Percentiles rank a stretch among this genome's conserved stretches.
Evolutionary conservation across 2,329 filamentous ascomycete species (phyloP).

Genomic region (Colletotrichum noveboracense): DNA sequence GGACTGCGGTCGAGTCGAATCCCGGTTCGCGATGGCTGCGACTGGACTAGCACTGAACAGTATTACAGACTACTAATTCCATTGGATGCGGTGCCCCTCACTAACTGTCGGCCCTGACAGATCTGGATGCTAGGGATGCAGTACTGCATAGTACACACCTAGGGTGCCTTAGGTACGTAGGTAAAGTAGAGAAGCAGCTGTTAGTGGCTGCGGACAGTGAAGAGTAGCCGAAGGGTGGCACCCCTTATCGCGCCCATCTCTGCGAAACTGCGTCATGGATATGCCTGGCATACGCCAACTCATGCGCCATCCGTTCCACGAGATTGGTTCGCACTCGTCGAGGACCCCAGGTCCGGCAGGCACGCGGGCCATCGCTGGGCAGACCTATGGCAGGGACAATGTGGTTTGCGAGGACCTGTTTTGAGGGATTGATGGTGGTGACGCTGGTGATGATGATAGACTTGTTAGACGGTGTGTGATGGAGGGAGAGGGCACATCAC

Average conservation of each 20-base stretch:
- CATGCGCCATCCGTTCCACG: slow-evolving; percentile 8
- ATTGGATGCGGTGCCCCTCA: neutral
- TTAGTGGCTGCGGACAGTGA: neutral
- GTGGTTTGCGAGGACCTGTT: neutral
- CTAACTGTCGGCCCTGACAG: neutral
- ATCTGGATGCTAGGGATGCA: neutral
- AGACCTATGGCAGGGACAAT: neutral
- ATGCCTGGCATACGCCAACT: slow-evolving; percentile 10
- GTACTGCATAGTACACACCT: neutral
- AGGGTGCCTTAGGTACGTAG: neutral
- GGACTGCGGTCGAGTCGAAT: neutral
- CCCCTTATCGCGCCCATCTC: slow-evolving; percentile 13
- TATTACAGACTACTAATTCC: neutral
- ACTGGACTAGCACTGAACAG: neutral
- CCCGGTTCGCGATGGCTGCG: neutral
- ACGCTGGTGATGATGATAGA: neutral
- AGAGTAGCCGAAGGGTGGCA: neutral
- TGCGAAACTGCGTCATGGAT: slow-evolving; percentile 20
- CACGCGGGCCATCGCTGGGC: neutral
- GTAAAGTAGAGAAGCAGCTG: neutral
- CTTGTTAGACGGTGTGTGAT: neutral
- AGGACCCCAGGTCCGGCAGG: slow-evolving; percentile 5
- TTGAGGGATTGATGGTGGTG: neutral
- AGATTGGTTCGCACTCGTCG: slow-evolving; percentile 10
- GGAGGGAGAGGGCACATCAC: neutral